Conservation (phyloP, 768 basidiomycete genomes). For the Mrakia blollopis region DNA sequence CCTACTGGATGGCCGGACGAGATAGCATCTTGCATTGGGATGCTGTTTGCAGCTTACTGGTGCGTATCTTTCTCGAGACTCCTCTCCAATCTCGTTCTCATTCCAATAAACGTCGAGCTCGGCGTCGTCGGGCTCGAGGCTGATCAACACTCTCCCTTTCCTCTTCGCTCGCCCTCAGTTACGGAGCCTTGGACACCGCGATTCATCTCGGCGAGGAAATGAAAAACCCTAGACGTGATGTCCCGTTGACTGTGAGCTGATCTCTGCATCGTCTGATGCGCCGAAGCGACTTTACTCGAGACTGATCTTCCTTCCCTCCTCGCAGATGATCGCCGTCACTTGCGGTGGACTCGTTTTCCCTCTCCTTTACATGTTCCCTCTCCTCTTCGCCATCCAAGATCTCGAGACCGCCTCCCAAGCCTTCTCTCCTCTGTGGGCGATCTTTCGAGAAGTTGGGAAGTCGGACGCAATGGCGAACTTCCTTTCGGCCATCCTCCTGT, state of each 20-base stretch:
- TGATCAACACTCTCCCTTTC: no score
- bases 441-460: neutral
- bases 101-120: no score
- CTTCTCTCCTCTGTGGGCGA: neutral
- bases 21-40: neutral
- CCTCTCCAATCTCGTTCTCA: no score
- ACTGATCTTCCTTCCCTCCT: neutral
- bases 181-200: neutral
- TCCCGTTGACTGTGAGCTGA: neutral
- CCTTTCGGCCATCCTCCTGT: neutral
- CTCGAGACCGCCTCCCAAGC: neutral
- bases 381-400: neutral
- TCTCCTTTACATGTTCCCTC: neutral
- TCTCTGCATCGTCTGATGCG: neutral
- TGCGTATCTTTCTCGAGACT: no score
- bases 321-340: neutral
- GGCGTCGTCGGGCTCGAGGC: no score
- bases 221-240: neutral
- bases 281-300: neutral
- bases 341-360: neutral
- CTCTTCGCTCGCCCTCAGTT: no score
- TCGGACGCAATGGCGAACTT: neutral
- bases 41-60: neutral
- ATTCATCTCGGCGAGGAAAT: neutral
- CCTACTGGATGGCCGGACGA: neutral